phyloP scores from a whole-genome alignment of 192 early-diverging fungal species.

The Coemansia sp. region DNA sequence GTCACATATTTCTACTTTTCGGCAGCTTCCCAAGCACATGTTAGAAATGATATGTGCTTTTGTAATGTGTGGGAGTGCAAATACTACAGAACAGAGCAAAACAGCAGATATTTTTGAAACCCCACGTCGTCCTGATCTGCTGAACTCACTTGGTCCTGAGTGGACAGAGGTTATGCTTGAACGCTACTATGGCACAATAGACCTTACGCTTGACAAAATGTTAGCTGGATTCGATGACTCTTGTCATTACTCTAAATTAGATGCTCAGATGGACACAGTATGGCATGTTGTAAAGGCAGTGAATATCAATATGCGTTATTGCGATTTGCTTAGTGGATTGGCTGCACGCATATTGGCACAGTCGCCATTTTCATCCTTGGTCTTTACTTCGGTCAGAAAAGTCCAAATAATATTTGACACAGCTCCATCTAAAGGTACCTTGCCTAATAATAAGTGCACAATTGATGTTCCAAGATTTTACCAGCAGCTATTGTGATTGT shows the following conservation, averaged over 20 bases:
- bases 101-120: not conserved
- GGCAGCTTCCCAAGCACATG: not conserved
- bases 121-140: not conserved
- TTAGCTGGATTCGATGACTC: not conserved
- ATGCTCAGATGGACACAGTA: not conserved
- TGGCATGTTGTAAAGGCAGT: not conserved
- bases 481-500: not conserved
- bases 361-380: not conserved
- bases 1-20: not conserved
- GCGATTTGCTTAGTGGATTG: not conserved
- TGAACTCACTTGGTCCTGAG: not conserved
- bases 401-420: not conserved
- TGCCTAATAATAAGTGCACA: not conserved
- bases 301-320: not conserved
- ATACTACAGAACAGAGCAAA: not conserved
- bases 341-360: not conserved
- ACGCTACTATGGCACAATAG: not conserved
- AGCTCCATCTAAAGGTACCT: not conserved
- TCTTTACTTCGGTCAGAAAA: not conserved
- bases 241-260: not conserved
- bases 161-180: slow-evolving; percentile 4
- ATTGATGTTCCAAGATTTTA: not conserved
- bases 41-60: slow-evolving; percentile 5
- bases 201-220: not conserved
- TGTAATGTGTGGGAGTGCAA: not conserved